Evolutionary conservation across 2,329 filamentous ascomycete genomes (phyloP).

Genomic region (Seiridium unicorne): DNA sequence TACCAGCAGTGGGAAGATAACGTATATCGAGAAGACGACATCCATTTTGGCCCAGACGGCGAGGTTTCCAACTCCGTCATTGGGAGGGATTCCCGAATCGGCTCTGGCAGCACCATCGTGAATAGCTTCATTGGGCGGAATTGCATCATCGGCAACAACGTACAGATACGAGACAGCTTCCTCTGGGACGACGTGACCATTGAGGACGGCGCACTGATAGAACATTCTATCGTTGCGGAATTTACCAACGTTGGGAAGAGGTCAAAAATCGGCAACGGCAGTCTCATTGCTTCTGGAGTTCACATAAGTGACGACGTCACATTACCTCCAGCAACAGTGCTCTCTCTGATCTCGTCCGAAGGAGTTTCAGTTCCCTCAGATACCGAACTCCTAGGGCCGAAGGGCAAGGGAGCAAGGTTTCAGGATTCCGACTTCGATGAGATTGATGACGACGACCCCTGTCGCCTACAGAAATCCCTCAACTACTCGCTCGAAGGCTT

Average conservation of each 20-base stretch:
- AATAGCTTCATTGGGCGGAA: slow-evolving; percentile 80
- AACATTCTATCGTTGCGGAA: slow-evolving; percentile 74
- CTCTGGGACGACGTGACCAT: slow-evolving; percentile 88
- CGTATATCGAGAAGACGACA: slow-evolving; percentile 76
- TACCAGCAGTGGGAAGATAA: slow-evolving; percentile 70
- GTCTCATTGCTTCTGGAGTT: slow-evolving; percentile 78
- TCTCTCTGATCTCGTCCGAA: slow-evolving; percentile 36
- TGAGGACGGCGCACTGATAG: slow-evolving; percentile 70
- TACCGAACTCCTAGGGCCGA: slow-evolving; percentile 43
- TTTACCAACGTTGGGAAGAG: slow-evolving; percentile 69
- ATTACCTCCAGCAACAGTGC: slow-evolving; percentile 33
- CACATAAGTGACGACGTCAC: slow-evolving; percentile 62
- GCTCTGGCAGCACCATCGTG: slow-evolving; percentile 65
- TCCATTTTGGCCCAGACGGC: slow-evolving; percentile 71
- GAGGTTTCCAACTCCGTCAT: slow-evolving; percentile 71
- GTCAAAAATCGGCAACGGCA: slow-evolving; percentile 68
- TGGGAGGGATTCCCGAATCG: slow-evolving; percentile 74
- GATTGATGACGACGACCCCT: slow-evolving; percentile 47
- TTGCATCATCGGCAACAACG: slow-evolving; percentile 84
- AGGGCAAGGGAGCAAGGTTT: slow-evolving; percentile 51
- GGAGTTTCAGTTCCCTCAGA: slow-evolving; percentile 39
- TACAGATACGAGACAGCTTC: slow-evolving; percentile 74
- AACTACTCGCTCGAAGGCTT: slow-evolving; percentile 52
- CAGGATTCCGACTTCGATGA: slow-evolving; percentile 47
- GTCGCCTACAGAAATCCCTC: slow-evolving; percentile 52